Evolutionary conservation across 306 rosid genomes (phyloP), one percentile per base, ranked within the genome.

Genomic region (Vicia sativa): DNA sequence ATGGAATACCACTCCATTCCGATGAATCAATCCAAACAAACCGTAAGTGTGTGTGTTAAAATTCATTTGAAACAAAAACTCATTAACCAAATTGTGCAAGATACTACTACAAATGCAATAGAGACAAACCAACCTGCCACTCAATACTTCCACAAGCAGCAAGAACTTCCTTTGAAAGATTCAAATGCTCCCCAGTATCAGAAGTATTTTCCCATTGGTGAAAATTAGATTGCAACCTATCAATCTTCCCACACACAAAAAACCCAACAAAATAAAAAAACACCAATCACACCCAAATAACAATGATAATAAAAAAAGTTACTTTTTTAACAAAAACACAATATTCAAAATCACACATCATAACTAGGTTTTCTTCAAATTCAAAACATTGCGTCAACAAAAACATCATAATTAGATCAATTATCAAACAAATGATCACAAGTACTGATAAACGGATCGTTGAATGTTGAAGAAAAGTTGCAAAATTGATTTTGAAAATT

Each of bases 61-160:
- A n/a, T n/a, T n/a, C n/a, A n/a, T n/a, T 18, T 3, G 25, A 48
- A 69, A 54, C 10, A 28, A 21, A 63, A 56, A 35, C 7, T 35
- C 16, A 25, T 12, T 18, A 8, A 12, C 34, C 48, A 74, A 29
- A 18, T 59, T 70, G 73, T 19, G 54, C 9, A 23, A 1, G 41
- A 45, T 37, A 49, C 58, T 37, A 49, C 58, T 44, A 18, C 21
- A 70, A 13, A 35, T 45, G 54, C 62, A 50, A 72, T 34, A 6
- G 53, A 46, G 38, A 46, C 37, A 63, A 85, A 95, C 99, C 97
- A 85, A 95, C 99, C 97, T 95, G 97, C 99, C 99, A 95, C 37
- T 80, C 97, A 75, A 88, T 79, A 79, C 96, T 88, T 62, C 83
- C 96, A 74, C 97, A 88, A 70, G 52, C 54, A 71, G 92, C 55